These are phyloP conservation scores for Pelargonium exstipulatum DNA, from an alignment of 441 rosid species.

Conservation along the genomic window DNA sequence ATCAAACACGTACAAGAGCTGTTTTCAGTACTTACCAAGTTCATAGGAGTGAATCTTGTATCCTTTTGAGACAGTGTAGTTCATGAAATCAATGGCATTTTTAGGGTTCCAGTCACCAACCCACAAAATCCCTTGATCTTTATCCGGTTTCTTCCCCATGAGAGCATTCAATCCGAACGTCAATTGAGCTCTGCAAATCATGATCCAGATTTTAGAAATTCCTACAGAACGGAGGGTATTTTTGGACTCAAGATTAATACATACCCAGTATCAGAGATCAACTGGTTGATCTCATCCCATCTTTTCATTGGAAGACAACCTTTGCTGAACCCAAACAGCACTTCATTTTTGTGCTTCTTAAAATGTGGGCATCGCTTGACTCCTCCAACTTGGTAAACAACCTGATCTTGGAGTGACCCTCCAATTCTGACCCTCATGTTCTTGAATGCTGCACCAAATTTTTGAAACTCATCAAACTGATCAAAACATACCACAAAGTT, in stretches of 20 bases:
- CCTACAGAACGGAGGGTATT: not conserved
- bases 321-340: slow-evolving; percentile 47
- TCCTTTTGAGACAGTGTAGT: slow-evolving; percentile 42
- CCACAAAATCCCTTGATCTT: slow-evolving; percentile 22
- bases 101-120: slow-evolving; percentile 39
- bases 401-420: slow-evolving; percentile 60
- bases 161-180: slow-evolving; percentile 56
- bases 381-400: slow-evolving; percentile 36
- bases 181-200: slow-evolving; percentile 30
- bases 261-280: slow-evolving; percentile 49
- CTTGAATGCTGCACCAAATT: slow-evolving; percentile 35
- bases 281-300: slow-evolving; percentile 52
- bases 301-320: slow-evolving; percentile 45
- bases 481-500: not conserved
- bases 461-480: not conserved
- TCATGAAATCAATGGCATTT: slow-evolving; percentile 45
- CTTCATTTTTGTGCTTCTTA: slow-evolving; percentile 14
- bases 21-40: slow-evolving; percentile 30
- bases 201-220: not conserved
- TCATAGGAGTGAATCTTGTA: slow-evolving; percentile 58
- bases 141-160: slow-evolving; percentile 29
- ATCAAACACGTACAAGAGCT: too few species aligned
- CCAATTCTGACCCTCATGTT: slow-evolving; percentile 53
- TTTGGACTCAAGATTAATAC: not conserved
- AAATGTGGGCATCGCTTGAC: slow-evolving; percentile 33